Evolutionary conservation across 805 yeast species (phyloP), one percentile per base, ranked within the genome.

Genomic region (Saturnispora sanitii): DNA sequence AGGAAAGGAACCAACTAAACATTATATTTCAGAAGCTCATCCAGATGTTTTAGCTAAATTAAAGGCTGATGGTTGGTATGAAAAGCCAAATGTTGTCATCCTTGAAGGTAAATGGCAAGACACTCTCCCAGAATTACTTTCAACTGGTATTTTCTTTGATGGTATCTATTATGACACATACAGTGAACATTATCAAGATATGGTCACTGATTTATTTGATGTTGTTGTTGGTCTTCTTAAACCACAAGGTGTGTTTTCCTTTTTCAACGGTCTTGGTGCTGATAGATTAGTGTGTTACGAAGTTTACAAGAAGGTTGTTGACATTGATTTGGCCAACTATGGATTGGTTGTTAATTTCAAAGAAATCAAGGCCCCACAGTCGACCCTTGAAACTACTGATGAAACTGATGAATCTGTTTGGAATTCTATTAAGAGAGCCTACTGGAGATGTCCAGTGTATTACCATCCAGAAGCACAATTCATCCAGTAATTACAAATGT

Each of bases 31-130:
- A 44, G 97, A 88, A 58, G 96, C 96, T 0, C 97, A 88, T 55
- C 96, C 96, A 2, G 94, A 84, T 49, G 97, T 88, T 9, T 61
- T 90, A 26, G 57, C 59, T 1, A 79, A 82, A 51, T 62, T 88
- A 69, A 66, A 67, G 42, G 52, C 57, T 2, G 88, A 82, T 50
- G 95, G 95, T 1, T 90, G 96, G 96, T 76, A 72, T 56, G 79
- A 77, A 3, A 81, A 75, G 52, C 65, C 71, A 13, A 76, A 75
- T 45, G 96, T 88, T 28, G 76, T 75, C 2, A 65, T 88, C 1
- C 61, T 90, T 27, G 82, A 77, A 51, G 96, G 96, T n/a, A 73
- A 85, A 57, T 88, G 97, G 96, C 95, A 90, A 59, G 92, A 82
- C 30, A 71, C 77, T 6, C 57, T 88, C 30, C 82, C 86, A 27